phyloP scores from a whole-genome alignment of 345 rosid genomes.

The Eucalyptus globulus region DNA sequence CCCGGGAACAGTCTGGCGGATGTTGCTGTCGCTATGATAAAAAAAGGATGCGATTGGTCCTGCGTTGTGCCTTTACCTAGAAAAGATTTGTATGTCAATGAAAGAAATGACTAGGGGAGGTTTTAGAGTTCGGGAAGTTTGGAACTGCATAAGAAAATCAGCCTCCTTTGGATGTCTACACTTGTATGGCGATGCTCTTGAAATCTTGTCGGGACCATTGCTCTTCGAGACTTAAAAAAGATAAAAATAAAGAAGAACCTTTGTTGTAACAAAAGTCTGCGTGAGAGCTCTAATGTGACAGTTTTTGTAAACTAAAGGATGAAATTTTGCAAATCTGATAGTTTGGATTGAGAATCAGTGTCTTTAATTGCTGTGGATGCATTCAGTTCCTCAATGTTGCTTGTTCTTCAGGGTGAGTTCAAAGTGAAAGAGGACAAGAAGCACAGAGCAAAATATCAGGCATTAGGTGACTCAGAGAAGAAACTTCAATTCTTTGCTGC shows the following conservation, averaged over 20 bases:
- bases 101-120: not conserved
- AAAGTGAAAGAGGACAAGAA: conserved; percentile 77
- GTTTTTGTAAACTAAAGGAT: not conserved
- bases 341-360: not conserved
- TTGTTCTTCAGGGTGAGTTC: conserved; percentile 48
- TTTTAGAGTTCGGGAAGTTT: not conserved
- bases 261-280: not conserved
- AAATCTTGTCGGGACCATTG: not conserved
- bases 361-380: not conserved
- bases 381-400: not conserved
- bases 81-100: not conserved
- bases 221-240: not conserved
- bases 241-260: not conserved
- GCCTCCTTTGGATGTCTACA: not conserved
- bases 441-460: conserved; percentile 73
- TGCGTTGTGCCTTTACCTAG: not conserved
- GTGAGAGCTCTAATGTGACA: not conserved
- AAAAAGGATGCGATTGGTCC: not conserved
- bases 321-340: not conserved
- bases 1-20: not conserved
- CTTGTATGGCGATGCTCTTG: not conserved
- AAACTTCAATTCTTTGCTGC: conserved; percentile 77
- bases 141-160: not conserved
- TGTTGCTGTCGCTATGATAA: not conserved
- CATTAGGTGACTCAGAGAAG: conserved; percentile 61